Percentiles rank a stretch among this genome's conserved stretches.
phyloP scores from a whole-genome alignment of 495 filamentous ascomycete species.

The Aspergillus carlsbadensis region DNA sequence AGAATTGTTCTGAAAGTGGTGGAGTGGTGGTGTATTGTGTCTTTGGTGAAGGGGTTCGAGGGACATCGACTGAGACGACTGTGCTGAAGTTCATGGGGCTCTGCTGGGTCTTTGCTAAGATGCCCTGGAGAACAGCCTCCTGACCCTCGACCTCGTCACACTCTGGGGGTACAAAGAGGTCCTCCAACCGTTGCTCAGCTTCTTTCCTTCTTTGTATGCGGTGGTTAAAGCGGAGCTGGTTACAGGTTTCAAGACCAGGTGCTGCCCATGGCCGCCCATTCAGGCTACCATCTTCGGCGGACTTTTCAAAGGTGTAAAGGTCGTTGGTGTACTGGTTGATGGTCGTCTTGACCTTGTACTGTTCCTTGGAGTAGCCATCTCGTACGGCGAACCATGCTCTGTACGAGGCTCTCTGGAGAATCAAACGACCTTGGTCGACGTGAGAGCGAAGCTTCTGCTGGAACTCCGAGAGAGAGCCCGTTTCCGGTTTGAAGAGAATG shows the following conservation, averaged over 20 bases:
- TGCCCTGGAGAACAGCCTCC: slow-evolving; percentile 3
- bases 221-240: slow-evolving; percentile 21
- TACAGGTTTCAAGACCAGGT: slow-evolving; percentile 25
- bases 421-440: slow-evolving; percentile 26
- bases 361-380: slow-evolving; percentile 17
- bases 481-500: slow-evolving; percentile 19
- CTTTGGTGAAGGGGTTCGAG: slow-evolving; percentile 3
- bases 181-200: slow-evolving; percentile 17
- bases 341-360: slow-evolving; percentile 14
- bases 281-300: slow-evolving; percentile 19
- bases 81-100: neutral
- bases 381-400: slow-evolving; percentile 31
- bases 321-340: slow-evolving; percentile 24
- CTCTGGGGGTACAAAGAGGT: slow-evolving; percentile 19
- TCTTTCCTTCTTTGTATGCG: slow-evolving; percentile 10
- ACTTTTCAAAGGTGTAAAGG: slow-evolving; percentile 25
- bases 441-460: slow-evolving; percentile 14
- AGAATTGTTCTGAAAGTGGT: neutral
- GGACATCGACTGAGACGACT: neutral
- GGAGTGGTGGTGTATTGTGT: neutral
- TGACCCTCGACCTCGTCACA: slow-evolving; percentile 1
- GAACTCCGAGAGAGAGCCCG: slow-evolving; percentile 8
- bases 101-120: slow-evolving; percentile 12
- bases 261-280: slow-evolving; percentile 16
- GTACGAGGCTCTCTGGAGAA: slow-evolving; percentile 30